Evolutionary conservation across 2,329 filamentous ascomycete genomes (phyloP), one percentile per base, ranked within the genome.

Genomic region (Alternaria gaisen): DNA sequence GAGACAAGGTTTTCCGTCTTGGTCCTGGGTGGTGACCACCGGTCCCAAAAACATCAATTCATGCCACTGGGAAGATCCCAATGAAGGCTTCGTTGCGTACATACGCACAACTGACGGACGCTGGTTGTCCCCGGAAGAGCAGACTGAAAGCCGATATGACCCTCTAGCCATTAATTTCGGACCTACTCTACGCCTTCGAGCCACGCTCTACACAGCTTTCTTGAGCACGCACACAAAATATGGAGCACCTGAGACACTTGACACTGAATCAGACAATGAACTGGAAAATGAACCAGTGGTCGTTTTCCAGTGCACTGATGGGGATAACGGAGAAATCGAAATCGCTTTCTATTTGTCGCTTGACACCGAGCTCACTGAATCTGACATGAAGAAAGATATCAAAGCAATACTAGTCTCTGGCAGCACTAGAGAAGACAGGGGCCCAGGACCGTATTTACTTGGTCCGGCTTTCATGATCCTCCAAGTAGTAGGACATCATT

Each of bases 291-390:
- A 2, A 14, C 24, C 3, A 7, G 4, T 46, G 1, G 8, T 46
- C 8, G 5, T 30, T 12, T 18, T 18, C 4, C 1, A 18, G 24
- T 5, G 3, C 8, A n/a, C 43, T 18, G 4, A 12, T 30, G 8
- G 8, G 1, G 1, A 26, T n/a, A 0, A 16, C 14, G 3, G 2
- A 4, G n/a, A 12, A 6, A 4, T 7, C 1, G 4, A 30, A 4
- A 0, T 46, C 3, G 5, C 9, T 18, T 46, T 30, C 24, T 3
- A 6, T 1, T 2, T 46, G 24, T 18, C 3, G 8, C 43, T 46
- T 16, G 43, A 46, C 9, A 1, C 10, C 5, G 5, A 18, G 1
- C 3, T 7, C 3, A 7, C 2, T 12, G 5, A 14, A 3, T 20
- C 2, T 0, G 43, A 30, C 4, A 8, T 5, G 24, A 4, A 4